These are phyloP conservation scores for Sphagnum fallax DNA, from an alignment of 228 moss, liverwort and hornwort genomes.

Conservation along the genomic window DNA sequence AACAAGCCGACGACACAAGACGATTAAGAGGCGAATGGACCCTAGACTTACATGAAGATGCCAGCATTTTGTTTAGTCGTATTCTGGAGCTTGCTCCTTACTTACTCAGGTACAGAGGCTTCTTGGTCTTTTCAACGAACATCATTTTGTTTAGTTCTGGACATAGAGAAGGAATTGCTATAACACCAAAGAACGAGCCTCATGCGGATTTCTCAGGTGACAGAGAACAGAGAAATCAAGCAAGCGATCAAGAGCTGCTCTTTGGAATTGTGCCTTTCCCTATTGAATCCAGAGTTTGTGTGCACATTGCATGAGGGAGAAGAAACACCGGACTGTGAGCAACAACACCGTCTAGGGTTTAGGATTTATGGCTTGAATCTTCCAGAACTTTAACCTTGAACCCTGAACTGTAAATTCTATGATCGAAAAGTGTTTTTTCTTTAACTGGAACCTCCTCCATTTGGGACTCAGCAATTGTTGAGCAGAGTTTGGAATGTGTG, in stretches of 20 bases:
- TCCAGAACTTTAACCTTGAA: too few relatives aligned
- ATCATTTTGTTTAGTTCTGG: neutral
- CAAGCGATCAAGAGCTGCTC: neutral
- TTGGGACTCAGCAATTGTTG: too few relatives aligned
- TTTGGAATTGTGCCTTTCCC: neutral
- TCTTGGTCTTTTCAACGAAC: neutral
- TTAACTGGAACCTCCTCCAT: too few relatives aligned
- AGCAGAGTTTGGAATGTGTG: neutral
- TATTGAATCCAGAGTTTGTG: neutral
- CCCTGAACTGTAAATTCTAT: too few relatives aligned
- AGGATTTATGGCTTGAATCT: too few relatives aligned
- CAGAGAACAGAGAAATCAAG: neutral
- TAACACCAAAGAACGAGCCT: neutral
- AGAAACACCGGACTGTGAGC: too few relatives aligned
- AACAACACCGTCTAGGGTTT: too few relatives aligned
- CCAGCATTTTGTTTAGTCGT: conserved; percentile 71
- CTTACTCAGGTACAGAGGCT: conserved; percentile 54
- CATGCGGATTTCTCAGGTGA: neutral
- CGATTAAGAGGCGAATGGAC: conserved; percentile 42
- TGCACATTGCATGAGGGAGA: too few relatives aligned
- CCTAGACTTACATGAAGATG: conserved; percentile 64
- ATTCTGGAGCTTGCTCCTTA: conserved; percentile 86
- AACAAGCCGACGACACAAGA: neutral
- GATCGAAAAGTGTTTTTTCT: too few relatives aligned
- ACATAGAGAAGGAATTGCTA: neutral